These are phyloP conservation scores for Chaetomium strumarium DNA, from an alignment of 2,329 filamentous ascomycete species.

Conservation along the genomic window DNA sequence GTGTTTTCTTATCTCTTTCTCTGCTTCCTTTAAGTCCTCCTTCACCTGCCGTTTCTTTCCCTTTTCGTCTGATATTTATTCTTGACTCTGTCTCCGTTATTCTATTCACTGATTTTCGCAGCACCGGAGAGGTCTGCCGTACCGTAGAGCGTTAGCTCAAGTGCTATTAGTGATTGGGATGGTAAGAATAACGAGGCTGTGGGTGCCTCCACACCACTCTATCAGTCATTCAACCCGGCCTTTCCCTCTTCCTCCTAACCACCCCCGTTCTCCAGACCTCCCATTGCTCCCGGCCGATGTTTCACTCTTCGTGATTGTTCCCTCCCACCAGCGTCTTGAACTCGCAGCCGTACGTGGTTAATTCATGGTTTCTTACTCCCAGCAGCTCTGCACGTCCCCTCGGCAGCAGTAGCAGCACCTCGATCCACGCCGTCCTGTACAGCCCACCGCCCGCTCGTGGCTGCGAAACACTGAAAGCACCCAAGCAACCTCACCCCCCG, in stretches of 20 bases:
- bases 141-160: background rate
- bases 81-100: too few relatives aligned
- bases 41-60: too few relatives aligned
- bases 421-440: background rate
- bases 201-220: too few relatives aligned
- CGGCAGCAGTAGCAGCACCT: constrained; percentile 17
- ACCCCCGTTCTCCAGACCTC: background rate
- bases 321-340: background rate
- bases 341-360: background rate
- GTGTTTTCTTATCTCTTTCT: too few relatives aligned
- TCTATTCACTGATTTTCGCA: too few relatives aligned
- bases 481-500: background rate
- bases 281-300: background rate
- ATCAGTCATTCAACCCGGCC: too few relatives aligned
- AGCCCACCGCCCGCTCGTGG: constrained; percentile 3
- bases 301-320: background rate
- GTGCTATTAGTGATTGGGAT: background rate
- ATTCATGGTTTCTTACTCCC: constrained; percentile 21
- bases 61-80: too few relatives aligned
- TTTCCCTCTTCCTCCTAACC: too few relatives aligned
- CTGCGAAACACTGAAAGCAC: background rate
- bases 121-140: too few relatives aligned
- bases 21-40: too few relatives aligned
- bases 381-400: constrained; percentile 21
- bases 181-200: too few relatives aligned